phyloP scores from a whole-genome alignment of 2,329 filamentous ascomycete genomes.

The Neophaeococcomyces aloes region DNA sequence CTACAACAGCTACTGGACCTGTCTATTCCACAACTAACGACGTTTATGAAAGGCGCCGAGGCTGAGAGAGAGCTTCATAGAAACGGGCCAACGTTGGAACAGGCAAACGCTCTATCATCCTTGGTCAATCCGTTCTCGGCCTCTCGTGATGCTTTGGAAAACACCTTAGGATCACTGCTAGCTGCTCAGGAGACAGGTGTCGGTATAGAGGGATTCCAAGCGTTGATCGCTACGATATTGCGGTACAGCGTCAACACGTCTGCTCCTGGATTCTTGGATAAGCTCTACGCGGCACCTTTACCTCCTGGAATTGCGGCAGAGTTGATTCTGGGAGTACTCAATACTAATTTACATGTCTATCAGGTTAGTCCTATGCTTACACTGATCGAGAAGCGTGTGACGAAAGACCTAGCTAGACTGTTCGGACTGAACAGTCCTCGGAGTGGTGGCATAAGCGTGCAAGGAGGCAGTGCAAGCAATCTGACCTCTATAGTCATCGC shows the following conservation, averaged over 20 bases:
- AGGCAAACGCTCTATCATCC: slow-evolving; percentile 38
- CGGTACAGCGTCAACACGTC: slow-evolving; percentile 94
- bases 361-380: slow-evolving; percentile 84
- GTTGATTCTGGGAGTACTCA: slow-evolving; percentile 70
- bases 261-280: slow-evolving; percentile 93
- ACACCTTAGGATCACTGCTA: slow-evolving; percentile 25
- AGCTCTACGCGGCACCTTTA: slow-evolving; percentile 84
- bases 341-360: slow-evolving; percentile 92
- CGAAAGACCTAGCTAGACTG: slow-evolving; percentile 58
- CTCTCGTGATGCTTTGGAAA: slow-evolving; percentile 46
- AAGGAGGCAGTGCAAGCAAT: slow-evolving; percentile 78
- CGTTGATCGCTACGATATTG: slow-evolving; percentile 59
- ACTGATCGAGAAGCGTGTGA: slow-evolving; percentile 75
- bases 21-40: slow-evolving; percentile 1
- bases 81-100: no score
- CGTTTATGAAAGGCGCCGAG: slow-evolving; percentile 25
- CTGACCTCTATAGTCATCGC: slow-evolving; percentile 76
- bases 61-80: no score
- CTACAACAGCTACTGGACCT: no score
- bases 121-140: slow-evolving; percentile 55
- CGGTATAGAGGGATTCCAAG: slow-evolving; percentile 64
- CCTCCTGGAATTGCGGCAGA: slow-evolving; percentile 78
- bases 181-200: slow-evolving; percentile 46
- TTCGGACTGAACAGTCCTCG: slow-evolving; percentile 64
- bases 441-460: slow-evolving; percentile 62